These are phyloP conservation scores for Backusella circina DNA, from an alignment of 192 early-diverging fungal species.

Conservation along the genomic window DNA sequence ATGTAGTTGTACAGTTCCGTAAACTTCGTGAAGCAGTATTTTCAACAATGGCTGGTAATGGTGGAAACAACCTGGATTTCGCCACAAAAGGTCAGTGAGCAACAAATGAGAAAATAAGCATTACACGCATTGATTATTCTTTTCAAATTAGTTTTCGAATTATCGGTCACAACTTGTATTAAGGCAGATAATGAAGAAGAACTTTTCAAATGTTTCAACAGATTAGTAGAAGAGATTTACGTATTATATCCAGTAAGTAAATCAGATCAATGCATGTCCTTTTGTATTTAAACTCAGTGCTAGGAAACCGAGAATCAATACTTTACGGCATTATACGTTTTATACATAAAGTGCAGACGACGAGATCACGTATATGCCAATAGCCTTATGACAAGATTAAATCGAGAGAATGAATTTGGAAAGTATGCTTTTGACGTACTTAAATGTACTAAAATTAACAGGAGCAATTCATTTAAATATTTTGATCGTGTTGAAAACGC, in stretches of 20 bases:
- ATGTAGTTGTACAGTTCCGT: not conserved
- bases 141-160: not conserved
- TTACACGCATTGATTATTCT: not conserved
- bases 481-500: not conserved
- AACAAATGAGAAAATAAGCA: not conserved
- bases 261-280: too few species aligned
- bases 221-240: not conserved
- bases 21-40: not conserved
- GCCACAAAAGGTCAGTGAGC: not conserved
- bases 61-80: not conserved
- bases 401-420: not conserved
- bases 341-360: not conserved
- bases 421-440: not conserved
- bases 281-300: not conserved
- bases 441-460: not conserved
- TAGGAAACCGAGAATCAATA: not conserved
- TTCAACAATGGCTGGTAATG: not conserved
- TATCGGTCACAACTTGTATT: not conserved
- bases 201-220: not conserved
- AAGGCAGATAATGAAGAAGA: not conserved
- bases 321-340: not conserved
- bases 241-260: not conserved
- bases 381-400: not conserved
- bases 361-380: not conserved
- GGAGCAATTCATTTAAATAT: not conserved